Base-by-base conservation (phyloP, 2,329 filamentous ascomycete genomes). In the Polychaeton citri region DNA sequence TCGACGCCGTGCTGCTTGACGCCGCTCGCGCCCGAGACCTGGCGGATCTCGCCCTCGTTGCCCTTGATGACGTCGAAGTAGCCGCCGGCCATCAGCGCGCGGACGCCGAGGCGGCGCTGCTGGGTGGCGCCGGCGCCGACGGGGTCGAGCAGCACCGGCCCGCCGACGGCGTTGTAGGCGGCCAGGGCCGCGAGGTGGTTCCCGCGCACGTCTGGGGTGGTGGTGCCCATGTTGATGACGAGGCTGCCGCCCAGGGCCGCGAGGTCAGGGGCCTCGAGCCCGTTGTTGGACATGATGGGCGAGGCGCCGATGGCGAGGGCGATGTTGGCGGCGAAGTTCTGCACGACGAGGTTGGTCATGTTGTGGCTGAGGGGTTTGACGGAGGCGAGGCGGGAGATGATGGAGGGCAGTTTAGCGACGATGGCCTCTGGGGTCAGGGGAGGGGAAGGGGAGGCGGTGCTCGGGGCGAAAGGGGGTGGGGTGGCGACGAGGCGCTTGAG, bases 311-410 rank as follows among this genome's bases (percentile, higher is more conserved):
- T 70, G 21, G 80, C 75, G 12, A 95, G 70, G 26, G 84, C 85
- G 3, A 95, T 79, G 52, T 93, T 95, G 35, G 90, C 88, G 12
- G 87, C 83, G 51, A 96, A 82, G 61, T 95, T 94, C 52, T 94
- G 86, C 16, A 95, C 88, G 0, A 96, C 88, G 35, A 87, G 69
- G 56, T 96, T 96, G 36, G 90, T 96, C 84, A 96, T 96, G 61
- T 94, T 95, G 62, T 96, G 88, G 34, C 81, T 81, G 16, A 96
- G 68, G 0, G 87, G 86, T 38, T 72, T 78, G 30, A 61, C 66
- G 2, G 65, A 56, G 4, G 72, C 72, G 33, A 94, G 71, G 5
- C 68, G 65, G 40, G 63, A 65, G 30, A 92, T 65, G 13, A 58
- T 46, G 3, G 20, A 37, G 19, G 56, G 54, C 7, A 48, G 49